phyloP scores from a whole-genome alignment of 225 moss, liverwort and hornwort genomes.

The Antitrichia curtipendula region DNA sequence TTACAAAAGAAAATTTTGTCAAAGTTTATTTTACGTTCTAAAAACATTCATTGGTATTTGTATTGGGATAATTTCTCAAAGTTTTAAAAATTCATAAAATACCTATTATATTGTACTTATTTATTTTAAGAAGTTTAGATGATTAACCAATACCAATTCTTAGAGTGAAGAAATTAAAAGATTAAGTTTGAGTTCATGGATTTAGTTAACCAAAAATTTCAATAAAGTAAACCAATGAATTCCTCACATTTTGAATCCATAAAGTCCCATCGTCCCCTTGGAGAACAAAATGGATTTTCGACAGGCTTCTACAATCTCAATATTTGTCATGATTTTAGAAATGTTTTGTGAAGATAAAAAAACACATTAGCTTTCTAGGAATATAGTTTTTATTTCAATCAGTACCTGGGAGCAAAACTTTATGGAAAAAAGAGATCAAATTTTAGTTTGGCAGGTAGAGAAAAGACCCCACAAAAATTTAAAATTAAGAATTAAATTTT shows the following conservation, averaged over 20 bases:
- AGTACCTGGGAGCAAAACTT: rapidly evolving
- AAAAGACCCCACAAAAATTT: rapidly evolving
- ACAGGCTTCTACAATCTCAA: rapidly evolving
- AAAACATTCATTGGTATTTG: no score
- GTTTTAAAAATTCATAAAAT: no score
- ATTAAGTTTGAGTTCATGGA: neutral
- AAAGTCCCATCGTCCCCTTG: rapidly evolving
- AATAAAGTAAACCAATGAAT: neutral
- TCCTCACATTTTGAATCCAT: neutral
- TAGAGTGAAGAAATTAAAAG: neutral
- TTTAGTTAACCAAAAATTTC: rapidly evolving
- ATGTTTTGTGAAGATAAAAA: neutral
- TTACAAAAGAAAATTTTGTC: no score
- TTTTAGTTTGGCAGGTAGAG: neutral
- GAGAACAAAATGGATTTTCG: rapidly evolving
- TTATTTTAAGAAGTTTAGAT: neutral
- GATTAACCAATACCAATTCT: neutral
- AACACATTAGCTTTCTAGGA: rapidly evolving
- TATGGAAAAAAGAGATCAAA: neutral
- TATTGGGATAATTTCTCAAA: neutral
- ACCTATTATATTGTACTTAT: neutral
- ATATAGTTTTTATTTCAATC: neutral
- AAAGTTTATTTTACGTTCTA: neutral
- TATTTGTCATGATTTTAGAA: neutral
- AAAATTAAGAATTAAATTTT: rapidly evolving